Conservation (phyloP, 805 yeast species). For the Suhomyces faveliae region DNA sequence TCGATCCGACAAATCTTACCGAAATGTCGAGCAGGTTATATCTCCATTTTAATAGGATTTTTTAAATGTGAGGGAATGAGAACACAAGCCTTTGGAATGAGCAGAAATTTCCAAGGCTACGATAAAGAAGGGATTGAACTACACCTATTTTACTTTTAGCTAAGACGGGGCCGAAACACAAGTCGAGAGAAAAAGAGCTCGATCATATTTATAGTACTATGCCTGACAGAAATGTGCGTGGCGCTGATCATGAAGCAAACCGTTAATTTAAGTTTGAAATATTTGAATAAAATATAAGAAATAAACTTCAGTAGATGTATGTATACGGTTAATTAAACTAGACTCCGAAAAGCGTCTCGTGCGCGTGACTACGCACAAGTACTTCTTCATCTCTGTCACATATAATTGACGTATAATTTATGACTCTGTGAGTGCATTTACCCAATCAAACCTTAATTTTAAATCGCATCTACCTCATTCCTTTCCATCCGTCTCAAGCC, state of each 20-base stretch:
- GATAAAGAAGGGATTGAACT: too few species aligned
- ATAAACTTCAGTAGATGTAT: neutral
- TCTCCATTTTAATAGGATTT: conserved; percentile 36
- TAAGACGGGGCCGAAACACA: neutral
- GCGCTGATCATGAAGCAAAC: neutral
- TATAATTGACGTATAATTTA: too few species aligned
- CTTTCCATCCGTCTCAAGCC: too few species aligned
- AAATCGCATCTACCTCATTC: too few species aligned
- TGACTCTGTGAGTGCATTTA: too few species aligned
- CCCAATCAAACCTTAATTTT: too few species aligned
- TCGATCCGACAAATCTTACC: conserved; percentile 29
- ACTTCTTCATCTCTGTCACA: too few species aligned
- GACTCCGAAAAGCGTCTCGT: neutral
- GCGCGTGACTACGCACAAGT: too few species aligned
- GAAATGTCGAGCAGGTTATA: conserved; percentile 34
- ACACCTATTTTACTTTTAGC: too few species aligned
- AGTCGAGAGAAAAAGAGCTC: neutral
- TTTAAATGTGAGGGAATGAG: neutral
- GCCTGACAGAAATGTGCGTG: neutral
- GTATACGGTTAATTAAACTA: neutral
- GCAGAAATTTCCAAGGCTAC: too few species aligned
- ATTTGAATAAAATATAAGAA: neutral
- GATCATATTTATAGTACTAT: neutral
- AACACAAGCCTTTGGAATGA: too few species aligned
- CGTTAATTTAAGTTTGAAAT: neutral